Base-by-base conservation (phyloP, 352 stramenopile species). In the Phytopythium boreale region DNA sequence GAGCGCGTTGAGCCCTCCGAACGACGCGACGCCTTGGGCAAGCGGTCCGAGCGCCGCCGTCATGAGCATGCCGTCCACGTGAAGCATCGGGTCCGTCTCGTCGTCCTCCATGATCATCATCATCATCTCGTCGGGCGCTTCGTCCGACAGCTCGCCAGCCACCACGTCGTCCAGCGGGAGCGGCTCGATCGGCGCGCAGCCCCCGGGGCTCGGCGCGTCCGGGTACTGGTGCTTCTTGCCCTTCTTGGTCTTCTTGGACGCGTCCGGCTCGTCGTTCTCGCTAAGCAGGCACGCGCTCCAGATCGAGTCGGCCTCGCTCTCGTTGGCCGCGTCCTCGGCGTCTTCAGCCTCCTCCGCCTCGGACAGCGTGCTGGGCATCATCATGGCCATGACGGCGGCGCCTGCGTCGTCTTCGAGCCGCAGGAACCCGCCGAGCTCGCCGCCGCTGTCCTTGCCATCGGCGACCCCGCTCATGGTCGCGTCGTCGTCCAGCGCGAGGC, bases 71-170 rank as follows among this genome's bases (percentile, higher is more conserved):
- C 61, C 62, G 59, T 76, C 69, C 19, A 68, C 67, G 29, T 76
- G 63, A 29, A 62, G 59, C 50, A 58, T 60, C 26, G 68, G 58
- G 14, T 64, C 58, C 14, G 43, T 27, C 46, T 63, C 59, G 19
- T 64, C 47, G 49, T 64, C 46, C 62, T 72, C 51, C 70, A 74
- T 63, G 50, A 77, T 71, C 67, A 77, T 71, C 17, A 69, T 77
- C 67, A 77, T 69, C 44, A 77, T 66, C 61, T 74, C 67, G 53
- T 77, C 70, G 5, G 70, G 70, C 12, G 58, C 66, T 46, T 68
- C 70, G 22, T 76, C 70, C 34, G 66, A 74, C 56, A 71, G 60
- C 56, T 77, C 70, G 51, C 70, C 70, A 8, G 60, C 63, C 46
- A 77, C 67, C 15, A 74, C 52, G 43, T 74, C 67, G 60, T 67